Base-by-base conservation (phyloP, 129 eudicot species). In the Pittosporum tobira region DNA sequence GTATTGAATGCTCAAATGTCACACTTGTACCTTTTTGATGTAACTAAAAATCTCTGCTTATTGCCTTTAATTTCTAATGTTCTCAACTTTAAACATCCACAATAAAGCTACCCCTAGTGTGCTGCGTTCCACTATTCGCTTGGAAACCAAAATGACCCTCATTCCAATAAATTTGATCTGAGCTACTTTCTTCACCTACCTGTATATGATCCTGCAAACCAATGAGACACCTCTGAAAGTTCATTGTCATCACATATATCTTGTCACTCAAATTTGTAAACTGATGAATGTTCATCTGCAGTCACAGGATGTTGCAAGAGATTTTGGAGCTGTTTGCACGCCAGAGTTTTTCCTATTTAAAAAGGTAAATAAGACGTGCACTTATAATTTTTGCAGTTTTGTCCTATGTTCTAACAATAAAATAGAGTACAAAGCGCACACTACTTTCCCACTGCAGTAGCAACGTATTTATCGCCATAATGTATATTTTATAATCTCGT, bases 281-380 rank as follows among this genome's bases (percentile, higher is more conserved):
- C 29, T 34, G 63, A 7, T 44, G 13, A 24, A 48, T 24, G 38
- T 24, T 75, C 37, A 19, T 66, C 31, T 72, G 81, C 81, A 91
- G 99, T 71, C 96, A 15, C 99, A 93, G 84, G 82, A 91, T 24
- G 99, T 91, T 70, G 99, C 99, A n/a, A 84, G 76, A 77, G 88
- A 71, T 63, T 91, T 83, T 63, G 86, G 94, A 61, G 99, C 99
- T 61, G 96, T 87, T 68, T 91, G 99, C 77, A 87, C 99, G 9
- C 99, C 96, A 2, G 96, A 91, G 63, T 91, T 91, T 73, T 91
- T 73, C 70, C 69, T 93, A 51, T 93, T 72, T 64, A 93, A 81
- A 66, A 93, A 93, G 96, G 99, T 91, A 65, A 56, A 5, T 30
- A 20, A 18, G n/a, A 16, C n/a, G 21, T 45, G 13, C 11, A 16